Percentiles rank a stretch among this genome's conserved stretches.
Evolutionary conservation across 441 rosid genomes (phyloP).

Genomic region (Euphorbia neoarborescens): DNA sequence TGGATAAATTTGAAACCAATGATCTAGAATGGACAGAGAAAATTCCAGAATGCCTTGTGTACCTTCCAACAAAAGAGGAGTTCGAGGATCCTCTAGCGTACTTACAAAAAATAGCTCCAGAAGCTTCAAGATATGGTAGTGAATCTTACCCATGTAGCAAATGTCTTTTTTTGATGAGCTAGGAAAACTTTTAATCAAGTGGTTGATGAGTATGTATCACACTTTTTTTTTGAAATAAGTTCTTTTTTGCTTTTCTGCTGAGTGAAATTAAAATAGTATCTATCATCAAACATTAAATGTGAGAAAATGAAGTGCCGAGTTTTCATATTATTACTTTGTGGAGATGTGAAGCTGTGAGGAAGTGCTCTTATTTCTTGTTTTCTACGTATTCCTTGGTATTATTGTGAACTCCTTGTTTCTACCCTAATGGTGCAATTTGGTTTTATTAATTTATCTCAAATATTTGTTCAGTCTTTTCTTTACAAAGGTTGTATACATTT

Average conservation of each 20-base stretch:
- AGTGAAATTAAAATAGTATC: background rate
- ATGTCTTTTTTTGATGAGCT: background rate
- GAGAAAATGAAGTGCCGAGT: background rate
- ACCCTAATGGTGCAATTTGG: background rate
- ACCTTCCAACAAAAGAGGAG: constrained; percentile 82
- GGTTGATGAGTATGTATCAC: background rate
- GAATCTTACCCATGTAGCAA: background rate
- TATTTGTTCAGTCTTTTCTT: background rate
- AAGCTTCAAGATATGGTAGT: constrained; percentile 93
- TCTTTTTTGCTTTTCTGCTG: background rate
- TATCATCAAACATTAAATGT: background rate
- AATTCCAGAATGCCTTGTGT: constrained; percentile 93
- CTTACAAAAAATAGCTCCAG: constrained; percentile 85
- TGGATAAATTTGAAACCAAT: constrained; percentile 64
- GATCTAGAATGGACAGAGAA: constrained; percentile 83
- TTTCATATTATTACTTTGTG: background rate
- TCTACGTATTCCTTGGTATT: background rate
- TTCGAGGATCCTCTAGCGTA: constrained; percentile 92
- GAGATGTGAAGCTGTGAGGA: background rate
- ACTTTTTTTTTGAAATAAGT: background rate
- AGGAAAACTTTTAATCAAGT: background rate
- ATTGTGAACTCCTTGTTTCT: background rate
- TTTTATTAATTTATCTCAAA: background rate
- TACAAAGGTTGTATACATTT: background rate
- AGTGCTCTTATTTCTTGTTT: background rate